phyloP scores from a whole-genome alignment of 2,329 filamentous ascomycete genomes.

The Alternaria metachromatica region DNA sequence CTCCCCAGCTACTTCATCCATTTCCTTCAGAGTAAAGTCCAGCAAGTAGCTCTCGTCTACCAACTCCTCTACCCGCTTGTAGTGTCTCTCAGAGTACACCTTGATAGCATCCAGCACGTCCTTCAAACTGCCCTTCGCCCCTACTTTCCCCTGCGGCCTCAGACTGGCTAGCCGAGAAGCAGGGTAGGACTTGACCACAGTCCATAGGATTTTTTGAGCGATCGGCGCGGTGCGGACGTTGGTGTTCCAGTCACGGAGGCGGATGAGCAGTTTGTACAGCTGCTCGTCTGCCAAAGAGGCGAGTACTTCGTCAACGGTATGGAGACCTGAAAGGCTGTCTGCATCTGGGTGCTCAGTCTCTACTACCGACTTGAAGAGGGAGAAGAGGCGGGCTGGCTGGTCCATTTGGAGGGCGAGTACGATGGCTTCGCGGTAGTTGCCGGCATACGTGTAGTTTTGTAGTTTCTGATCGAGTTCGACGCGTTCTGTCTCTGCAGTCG shows the following conservation, averaged over 20 bases:
- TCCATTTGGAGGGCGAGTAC: constrained; percentile 91
- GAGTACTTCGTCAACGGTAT: constrained; percentile 81
- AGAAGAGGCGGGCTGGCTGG: constrained; percentile 85
- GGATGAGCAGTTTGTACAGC: constrained; percentile 79
- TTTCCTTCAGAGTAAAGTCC: constrained; percentile 90
- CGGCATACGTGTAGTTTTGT: constrained; percentile 87
- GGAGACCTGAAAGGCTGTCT: constrained; percentile 68
- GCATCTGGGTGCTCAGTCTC: constrained; percentile 66
- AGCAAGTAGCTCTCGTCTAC: constrained; percentile 94
- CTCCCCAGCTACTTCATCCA: constrained; percentile 70
- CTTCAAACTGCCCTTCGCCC: constrained; percentile 61
- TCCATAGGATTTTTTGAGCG: constrained; percentile 83
- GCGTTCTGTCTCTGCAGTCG: constrained; percentile 75
- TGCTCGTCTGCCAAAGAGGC: constrained; percentile 82
- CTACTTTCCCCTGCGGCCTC: constrained; percentile 48
- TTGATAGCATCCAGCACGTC: constrained; percentile 87
- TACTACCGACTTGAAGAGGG: constrained; percentile 82
- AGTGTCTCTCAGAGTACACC: constrained; percentile 92
- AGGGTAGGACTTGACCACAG: constrained; percentile 80
- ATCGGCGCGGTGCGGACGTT: constrained; percentile 86
- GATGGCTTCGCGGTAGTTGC: constrained; percentile 91
- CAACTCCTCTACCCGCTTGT: constrained; percentile 85
- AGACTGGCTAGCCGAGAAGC: constrained; percentile 77
- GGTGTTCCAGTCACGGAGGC: constrained; percentile 95
- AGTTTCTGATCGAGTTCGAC: constrained; percentile 95